Base-by-base conservation (phyloP, 2,329 filamentous ascomycete species). In the Bimuria novae-zelandiae region DNA sequence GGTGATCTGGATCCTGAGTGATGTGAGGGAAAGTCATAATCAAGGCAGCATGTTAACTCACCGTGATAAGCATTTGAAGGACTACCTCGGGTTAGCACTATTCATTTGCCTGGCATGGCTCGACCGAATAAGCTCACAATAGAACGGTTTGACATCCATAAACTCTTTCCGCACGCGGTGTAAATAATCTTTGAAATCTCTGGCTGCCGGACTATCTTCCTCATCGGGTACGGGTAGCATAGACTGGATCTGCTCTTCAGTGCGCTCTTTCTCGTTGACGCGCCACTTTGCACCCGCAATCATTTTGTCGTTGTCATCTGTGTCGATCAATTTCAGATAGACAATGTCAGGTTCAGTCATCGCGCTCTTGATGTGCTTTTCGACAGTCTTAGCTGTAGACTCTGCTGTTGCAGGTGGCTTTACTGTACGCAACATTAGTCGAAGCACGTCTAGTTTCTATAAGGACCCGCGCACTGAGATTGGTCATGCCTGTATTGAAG, bases 1-100 rank as follows among this genome's bases (percentile, higher is more conserved):
- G 74, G 49, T 78, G 71, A 2, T 65, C 65, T 4, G 76, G 76
- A n/a, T n/a, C n/a, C n/a, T n/a, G n/a, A n/a, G n/a, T n/a, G n/a
- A n/a, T n/a, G n/a, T n/a, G n/a, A n/a, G n/a, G n/a, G n/a, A n/a
- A n/a, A n/a, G n/a, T n/a, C n/a, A n/a, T n/a, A n/a, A n/a, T n/a
- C n/a, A n/a, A n/a, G n/a, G n/a, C n/a, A n/a, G n/a, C n/a, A n/a
- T n/a, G n/a, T n/a, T n/a, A n/a, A n/a, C n/a, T n/a, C 51, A 74
- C 64, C 4, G 73, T 75, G 4, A 61, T 53, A 1, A 73, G 55
- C 1, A 73, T 55, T 37, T 72, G 66, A 1, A 73, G 50, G 22
- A 73, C 69, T 72, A 27, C 6, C 25, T 36, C 14, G 21, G n/a
- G n/a, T n/a, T n/a, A n/a, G n/a, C n/a, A n/a, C n/a, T n/a, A n/a